These are phyloP conservation scores for Penicillium canariense DNA, from an alignment of 495 filamentous ascomycete species.

Conservation along the genomic window DNA sequence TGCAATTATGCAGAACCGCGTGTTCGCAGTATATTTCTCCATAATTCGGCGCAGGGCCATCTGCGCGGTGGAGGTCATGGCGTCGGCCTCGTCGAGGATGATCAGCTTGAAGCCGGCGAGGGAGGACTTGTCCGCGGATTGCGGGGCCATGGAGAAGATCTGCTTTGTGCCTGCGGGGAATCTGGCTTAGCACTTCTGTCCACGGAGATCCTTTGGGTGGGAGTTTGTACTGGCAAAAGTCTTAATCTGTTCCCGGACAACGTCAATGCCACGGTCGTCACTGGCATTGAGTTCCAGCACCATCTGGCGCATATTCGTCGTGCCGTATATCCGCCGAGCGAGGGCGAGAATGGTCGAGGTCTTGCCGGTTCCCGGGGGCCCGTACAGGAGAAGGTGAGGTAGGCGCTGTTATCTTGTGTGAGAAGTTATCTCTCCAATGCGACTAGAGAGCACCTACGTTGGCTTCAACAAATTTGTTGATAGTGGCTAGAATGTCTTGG, in stretches of 20 bases:
- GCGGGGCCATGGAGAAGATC: conserved; percentile 58
- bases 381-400: conserved; percentile 96
- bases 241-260: conserved; percentile 98
- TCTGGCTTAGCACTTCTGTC: conserved; percentile 53
- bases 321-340: conserved; percentile 87
- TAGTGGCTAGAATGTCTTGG: conserved; percentile 93
- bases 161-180: conserved; percentile 57
- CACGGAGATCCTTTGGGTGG: background rate
- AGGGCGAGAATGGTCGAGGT: conserved; percentile 93
- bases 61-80: conserved; percentile 95
- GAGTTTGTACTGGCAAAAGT: conserved; percentile 76
- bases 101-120: conserved; percentile 90
- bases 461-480: conserved; percentile 92
- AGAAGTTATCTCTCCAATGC: background rate
- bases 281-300: conserved; percentile 96
- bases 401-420: conserved; percentile 54
- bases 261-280: conserved; percentile 96
- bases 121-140: conserved; percentile 41
- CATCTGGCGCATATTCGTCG: conserved; percentile 94
- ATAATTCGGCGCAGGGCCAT: conserved; percentile 97
- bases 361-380: conserved; percentile 94
- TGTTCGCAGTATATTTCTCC: conserved; percentile 99
- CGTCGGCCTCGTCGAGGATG: conserved; percentile 96
- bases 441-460: conserved; percentile 54
- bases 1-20: conserved; percentile 96